Conservation (phyloP, 192 early-diverging fungal genomes). For the Diversispora epigaea region DNA sequence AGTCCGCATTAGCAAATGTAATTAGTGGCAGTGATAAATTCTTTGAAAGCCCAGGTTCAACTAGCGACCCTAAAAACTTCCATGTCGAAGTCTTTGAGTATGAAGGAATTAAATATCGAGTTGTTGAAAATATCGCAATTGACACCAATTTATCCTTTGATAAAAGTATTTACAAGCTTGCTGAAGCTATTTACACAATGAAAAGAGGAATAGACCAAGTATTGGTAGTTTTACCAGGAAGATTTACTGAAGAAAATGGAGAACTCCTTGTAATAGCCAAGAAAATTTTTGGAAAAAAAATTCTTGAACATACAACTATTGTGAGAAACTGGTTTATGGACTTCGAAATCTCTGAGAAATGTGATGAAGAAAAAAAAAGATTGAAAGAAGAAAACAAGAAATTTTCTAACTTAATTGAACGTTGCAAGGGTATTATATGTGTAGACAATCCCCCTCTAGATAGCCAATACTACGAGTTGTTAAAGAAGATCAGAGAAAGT, state of each 20-base stretch:
- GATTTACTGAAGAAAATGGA: not conserved
- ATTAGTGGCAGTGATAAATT: not conserved
- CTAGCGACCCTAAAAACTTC: not conserved
- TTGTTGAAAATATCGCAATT: not conserved
- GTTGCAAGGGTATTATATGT: not conserved
- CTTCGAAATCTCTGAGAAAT: not conserved
- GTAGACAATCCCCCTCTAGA: not conserved
- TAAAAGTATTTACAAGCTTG: not conserved
- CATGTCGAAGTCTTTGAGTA: not conserved
- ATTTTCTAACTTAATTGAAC: not conserved
- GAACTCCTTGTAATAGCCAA: not conserved
- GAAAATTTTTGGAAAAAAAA: not conserved
- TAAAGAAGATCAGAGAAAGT: not conserved
- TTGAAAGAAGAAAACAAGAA: not conserved
- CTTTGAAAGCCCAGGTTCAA: not conserved
- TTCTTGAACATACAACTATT: slow-evolving; percentile 3
- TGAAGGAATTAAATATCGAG: not conserved
- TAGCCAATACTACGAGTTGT: not conserved
- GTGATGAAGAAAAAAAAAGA: not conserved
- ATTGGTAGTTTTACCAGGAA: not conserved
- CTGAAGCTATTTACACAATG: too few species aligned
- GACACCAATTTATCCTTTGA: not conserved
- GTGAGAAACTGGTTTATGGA: not conserved
- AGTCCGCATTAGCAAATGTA: slow-evolving; percentile 12
- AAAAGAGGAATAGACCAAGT: not conserved